Base-by-base conservation (phyloP, 1,284 basidiomycete genomes). In the Pseudozyma thailandica region DNA sequence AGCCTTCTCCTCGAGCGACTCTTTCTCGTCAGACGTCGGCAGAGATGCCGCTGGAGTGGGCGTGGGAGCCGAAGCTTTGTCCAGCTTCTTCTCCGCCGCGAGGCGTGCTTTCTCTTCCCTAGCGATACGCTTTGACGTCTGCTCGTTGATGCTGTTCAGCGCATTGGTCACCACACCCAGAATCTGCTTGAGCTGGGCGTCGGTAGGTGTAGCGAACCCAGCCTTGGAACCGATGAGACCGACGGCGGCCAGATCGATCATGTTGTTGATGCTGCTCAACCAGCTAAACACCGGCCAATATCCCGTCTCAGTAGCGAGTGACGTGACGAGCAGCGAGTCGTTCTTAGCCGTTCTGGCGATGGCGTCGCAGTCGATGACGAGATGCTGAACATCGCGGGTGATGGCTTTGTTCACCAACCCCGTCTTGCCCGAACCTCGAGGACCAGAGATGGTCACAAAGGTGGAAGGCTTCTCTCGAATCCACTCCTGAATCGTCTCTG, bases 221-320 rank as follows among this genome's bases (percentile, higher is more conserved):
- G 92, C 94, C 85, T 98, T 98, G 81, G 95, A 93, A 1, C 95
- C 95, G 74, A 97, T 97, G 21, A 98, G 81, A 7, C 94, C 94
- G 33, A 94, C 88, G 53, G 91, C 90, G 0, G 92, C 94, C n/a
- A 98, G 86, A 80, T 98, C 95, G 61, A 98, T 89, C 56, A 98
- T 84, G 65, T 88, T 91, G 81, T 90, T 93, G 77, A 95, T 83
- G 0, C 91, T 92, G 77, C 90, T 90, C 54, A 96, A 84, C 86
- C 94, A 93, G 5, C 90, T 90, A 84, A 98, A 97, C 6, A 75
- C 75, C 5, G 66, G 77, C 65, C 61, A 81, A 77, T 77, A 75
- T 50, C 93, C 93, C 0, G 92, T 93, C 82, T 96, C 91, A 12
- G 84, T 85, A 1, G 93, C 92, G 4, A 97, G 84, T 2, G 86